These are phyloP conservation scores for Arbutus unedo DNA, from an alignment of 148 eudicot genomes.

Conservation along the genomic window DNA sequence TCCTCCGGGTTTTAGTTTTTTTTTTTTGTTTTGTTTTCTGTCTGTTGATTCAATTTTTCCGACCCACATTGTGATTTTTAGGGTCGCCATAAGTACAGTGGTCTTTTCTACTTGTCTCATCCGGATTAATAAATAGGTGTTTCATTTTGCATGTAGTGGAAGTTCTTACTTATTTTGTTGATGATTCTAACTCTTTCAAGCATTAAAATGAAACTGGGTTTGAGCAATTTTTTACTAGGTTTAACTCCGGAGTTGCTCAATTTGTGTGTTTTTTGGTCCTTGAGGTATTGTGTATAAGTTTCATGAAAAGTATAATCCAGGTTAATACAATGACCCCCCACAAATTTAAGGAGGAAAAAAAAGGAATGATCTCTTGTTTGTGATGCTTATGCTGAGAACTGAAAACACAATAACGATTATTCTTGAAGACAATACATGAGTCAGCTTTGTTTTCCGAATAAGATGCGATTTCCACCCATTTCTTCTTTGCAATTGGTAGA, in stretches of 20 bases:
- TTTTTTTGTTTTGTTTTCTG: not conserved
- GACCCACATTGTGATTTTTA: not conserved
- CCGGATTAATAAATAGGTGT: not conserved
- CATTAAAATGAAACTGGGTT: not conserved
- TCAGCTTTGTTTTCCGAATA: not conserved
- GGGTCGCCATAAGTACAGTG: not conserved
- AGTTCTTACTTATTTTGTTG: not conserved
- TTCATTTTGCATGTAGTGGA: not conserved
- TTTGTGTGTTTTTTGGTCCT: not conserved
- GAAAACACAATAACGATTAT: not conserved
- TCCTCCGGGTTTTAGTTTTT: not conserved
- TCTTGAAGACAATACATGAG: not conserved
- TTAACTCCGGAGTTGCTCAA: not conserved
- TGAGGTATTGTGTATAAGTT: not conserved
- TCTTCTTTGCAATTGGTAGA: not conserved
- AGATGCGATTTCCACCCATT: not conserved
- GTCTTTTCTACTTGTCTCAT: slow-evolving; percentile 13
- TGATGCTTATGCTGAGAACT: slow-evolving; percentile 6
- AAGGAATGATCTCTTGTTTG: not conserved
- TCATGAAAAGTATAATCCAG: not conserved
- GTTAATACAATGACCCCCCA: not conserved
- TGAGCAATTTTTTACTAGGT: not conserved
- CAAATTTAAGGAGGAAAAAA: not conserved
- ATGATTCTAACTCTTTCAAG: no score
- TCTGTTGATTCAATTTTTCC: not conserved